Evolutionary conservation across 228 moss, liverwort and hornwort species (phyloP), one percentile per base, ranked within the genome.

Genomic region (Sphagnum fallax): DNA sequence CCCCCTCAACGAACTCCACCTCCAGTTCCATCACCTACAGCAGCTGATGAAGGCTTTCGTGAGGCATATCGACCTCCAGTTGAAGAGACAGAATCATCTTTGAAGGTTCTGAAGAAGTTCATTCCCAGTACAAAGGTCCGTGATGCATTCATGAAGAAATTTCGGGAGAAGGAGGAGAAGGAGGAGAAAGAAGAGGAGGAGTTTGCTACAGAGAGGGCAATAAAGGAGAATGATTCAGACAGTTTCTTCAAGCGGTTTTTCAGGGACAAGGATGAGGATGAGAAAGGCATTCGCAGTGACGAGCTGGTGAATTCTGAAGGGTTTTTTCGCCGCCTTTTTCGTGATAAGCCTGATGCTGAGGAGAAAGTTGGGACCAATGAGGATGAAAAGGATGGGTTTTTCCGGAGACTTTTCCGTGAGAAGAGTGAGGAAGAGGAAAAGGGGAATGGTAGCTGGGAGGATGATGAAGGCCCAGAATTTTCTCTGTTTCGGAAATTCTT

Each of bases 301-400:
- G 98, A 98, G 16, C 73, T 93, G 52, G 74, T 78, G 5, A 89
- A 84, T 65, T 78, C 93, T 47, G 91, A 98, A 53, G 88, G 91
- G 1, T 98, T 98, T 75, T 90, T 98, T 66, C 88, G 88, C 68
- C 89, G 93, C 66, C 71, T 93, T 48, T 93, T 93, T 64, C 86
- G 90, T 68, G 94, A 95, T 72, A 95, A 80, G 69, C 83, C 74
- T 32, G 94, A 94, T 32, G 83, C 83, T 48, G 91, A 91, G 69
- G 91, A 92, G 16, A 87, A 76, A 87, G 77, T 76, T 75, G 79
- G 73, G 32, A 73, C 68, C 14, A 70, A 71, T 4, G 91, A 94
- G 8, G 98, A 98, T 52, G 97, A 97, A 71, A 93, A 97, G 69
- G 93, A 98, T 51, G 94, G 98, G 8, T 98, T 98, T 71, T 98